Percentiles rank a stretch among this genome's conserved stretches.
These are phyloP conservation scores for Pinus albicaulis DNA, from an alignment of 75 land plant genomes.

Conservation along the genomic window DNA sequence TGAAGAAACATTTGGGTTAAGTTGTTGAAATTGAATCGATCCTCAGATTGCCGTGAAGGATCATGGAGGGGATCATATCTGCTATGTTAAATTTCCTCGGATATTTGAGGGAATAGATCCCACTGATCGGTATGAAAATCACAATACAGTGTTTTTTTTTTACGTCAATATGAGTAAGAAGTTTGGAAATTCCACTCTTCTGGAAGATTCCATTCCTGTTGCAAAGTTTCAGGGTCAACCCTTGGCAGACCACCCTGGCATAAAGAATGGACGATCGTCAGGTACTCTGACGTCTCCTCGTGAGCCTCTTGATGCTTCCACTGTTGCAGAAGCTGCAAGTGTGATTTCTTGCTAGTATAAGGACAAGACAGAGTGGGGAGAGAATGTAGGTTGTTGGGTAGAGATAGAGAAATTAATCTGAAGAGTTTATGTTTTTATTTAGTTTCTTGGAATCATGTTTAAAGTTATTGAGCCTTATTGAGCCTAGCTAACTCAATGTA, in stretches of 20 bases:
- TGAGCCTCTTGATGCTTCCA: slow-evolving; percentile 31
- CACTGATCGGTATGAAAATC: slow-evolving; percentile 85
- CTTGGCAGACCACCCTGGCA: slow-evolving; percentile 33
- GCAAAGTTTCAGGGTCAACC: slow-evolving; percentile 84
- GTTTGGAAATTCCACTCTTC: slow-evolving; percentile 65
- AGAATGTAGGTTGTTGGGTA: slow-evolving; percentile 65
- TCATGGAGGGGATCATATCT: slow-evolving; percentile 70
- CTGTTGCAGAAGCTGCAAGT: slow-evolving; percentile 44
- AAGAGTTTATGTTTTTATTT: too few relatives aligned
- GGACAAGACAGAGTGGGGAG: slow-evolving; percentile 83
- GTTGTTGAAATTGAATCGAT: too few relatives aligned
- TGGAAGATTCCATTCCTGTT: slow-evolving; percentile 73
- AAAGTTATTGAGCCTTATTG: too few relatives aligned
- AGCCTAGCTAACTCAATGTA: too few relatives aligned
- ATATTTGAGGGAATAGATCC: slow-evolving; percentile 90
- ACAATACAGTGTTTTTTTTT: slow-evolving; percentile 86
- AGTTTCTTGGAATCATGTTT: too few relatives aligned
- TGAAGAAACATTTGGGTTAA: too few relatives aligned
- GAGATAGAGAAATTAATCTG: too few relatives aligned
- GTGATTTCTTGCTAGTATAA: slow-evolving; percentile 80
- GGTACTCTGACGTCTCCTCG: slow-evolving; percentile 30
- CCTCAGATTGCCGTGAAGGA: too few relatives aligned
- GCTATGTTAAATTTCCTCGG: slow-evolving; percentile 91
- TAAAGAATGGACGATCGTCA: slow-evolving; percentile 33
- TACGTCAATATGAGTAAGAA: slow-evolving; percentile 84